Percentiles rank a stretch among this genome's conserved stretches.
These are phyloP conservation scores for Singerocomus rubriflavus DNA, from an alignment of 1,284 basidiomycete genomes.

Conservation along the genomic window DNA sequence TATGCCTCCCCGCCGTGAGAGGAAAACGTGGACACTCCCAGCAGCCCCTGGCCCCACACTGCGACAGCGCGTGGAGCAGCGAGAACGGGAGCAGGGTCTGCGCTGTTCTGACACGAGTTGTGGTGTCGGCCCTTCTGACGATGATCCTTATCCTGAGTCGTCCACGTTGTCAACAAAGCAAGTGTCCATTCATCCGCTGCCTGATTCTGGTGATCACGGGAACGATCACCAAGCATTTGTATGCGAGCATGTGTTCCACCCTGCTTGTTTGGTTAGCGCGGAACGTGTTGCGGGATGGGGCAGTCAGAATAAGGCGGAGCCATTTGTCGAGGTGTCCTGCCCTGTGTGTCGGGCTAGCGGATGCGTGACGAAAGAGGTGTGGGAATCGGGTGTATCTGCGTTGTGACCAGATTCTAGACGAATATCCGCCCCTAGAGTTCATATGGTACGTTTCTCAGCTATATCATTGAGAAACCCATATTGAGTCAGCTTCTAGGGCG, in stretches of 20 bases:
- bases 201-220: neutral
- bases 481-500: neutral
- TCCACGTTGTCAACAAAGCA: slow-evolving; percentile 39
- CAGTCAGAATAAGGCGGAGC: slow-evolving; percentile 41
- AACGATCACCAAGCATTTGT: slow-evolving; percentile 27
- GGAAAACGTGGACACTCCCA: slow-evolving; percentile 47
- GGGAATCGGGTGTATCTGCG: slow-evolving; percentile 49
- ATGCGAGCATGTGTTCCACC: slow-evolving; percentile 67
- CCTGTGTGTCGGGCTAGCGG: slow-evolving; percentile 64
- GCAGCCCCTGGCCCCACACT: slow-evolving; percentile 58
- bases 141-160: slow-evolving; percentile 52
- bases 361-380: slow-evolving; percentile 52
- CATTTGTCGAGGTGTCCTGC: slow-evolving; percentile 58
- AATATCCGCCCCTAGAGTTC: neutral
- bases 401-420: slow-evolving; percentile 17
- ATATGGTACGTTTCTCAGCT: slow-evolving; percentile 5
- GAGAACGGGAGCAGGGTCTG: slow-evolving; percentile 64
- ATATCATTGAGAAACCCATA: neutral
- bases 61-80: slow-evolving; percentile 64
- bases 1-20: slow-evolving; percentile 32
- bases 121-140: slow-evolving; percentile 70
- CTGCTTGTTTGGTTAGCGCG: slow-evolving; percentile 68
- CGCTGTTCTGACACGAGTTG: slow-evolving; percentile 69
- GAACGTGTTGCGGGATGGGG: slow-evolving; percentile 65
- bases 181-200: slow-evolving; percentile 41